These are phyloP conservation scores for Coniosporium tulheliwenetii DNA, from an alignment of 2,329 filamentous ascomycete genomes.

Conservation along the genomic window DNA sequence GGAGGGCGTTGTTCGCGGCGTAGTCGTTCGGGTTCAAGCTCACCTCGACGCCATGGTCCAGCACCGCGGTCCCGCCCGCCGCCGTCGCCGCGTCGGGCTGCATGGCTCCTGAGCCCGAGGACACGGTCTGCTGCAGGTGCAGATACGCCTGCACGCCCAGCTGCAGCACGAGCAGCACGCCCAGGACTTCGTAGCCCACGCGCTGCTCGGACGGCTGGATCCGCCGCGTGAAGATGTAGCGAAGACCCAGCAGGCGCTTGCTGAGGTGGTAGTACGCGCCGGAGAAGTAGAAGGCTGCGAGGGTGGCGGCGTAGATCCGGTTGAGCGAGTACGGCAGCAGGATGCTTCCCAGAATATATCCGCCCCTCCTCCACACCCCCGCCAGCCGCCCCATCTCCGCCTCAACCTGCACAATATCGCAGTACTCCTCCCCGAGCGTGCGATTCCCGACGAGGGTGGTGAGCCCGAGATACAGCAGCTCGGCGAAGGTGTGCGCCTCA, in stretches of 20 bases:
- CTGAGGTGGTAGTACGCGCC: slow-evolving; percentile 91
- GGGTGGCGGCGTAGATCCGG: slow-evolving; percentile 64
- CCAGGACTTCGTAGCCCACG: slow-evolving; percentile 85
- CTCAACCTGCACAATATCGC: slow-evolving; percentile 83
- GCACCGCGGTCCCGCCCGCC: slow-evolving; percentile 26
- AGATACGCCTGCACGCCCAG: slow-evolving; percentile 73
- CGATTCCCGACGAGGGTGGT: slow-evolving; percentile 86
- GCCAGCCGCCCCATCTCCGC: slow-evolving; percentile 42
- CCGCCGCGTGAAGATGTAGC: slow-evolving; percentile 83
- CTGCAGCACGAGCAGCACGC: slow-evolving; percentile 74
- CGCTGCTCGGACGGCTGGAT: slow-evolving; percentile 51
- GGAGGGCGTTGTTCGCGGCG: slow-evolving; percentile 48
- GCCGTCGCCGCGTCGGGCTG: slow-evolving; percentile 22
- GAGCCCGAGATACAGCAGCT: slow-evolving; percentile 74
- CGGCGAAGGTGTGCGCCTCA: slow-evolving; percentile 63
- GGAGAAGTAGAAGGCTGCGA: slow-evolving; percentile 89
- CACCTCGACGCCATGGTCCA: slow-evolving; percentile 41
- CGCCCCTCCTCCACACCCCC: slow-evolving; percentile 34
- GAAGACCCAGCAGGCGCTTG: slow-evolving; percentile 70
- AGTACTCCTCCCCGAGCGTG: slow-evolving; percentile 94
- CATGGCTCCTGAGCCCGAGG: slow-evolving; percentile 12
- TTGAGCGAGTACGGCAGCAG: slow-evolving; percentile 67
- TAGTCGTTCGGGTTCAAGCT: slow-evolving; percentile 48
- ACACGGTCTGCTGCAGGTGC: slow-evolving; percentile 54
- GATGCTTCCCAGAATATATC: slow-evolving; percentile 49